Conservation (phyloP, 257 asterid species). For the Prunella vulgaris region DNA sequence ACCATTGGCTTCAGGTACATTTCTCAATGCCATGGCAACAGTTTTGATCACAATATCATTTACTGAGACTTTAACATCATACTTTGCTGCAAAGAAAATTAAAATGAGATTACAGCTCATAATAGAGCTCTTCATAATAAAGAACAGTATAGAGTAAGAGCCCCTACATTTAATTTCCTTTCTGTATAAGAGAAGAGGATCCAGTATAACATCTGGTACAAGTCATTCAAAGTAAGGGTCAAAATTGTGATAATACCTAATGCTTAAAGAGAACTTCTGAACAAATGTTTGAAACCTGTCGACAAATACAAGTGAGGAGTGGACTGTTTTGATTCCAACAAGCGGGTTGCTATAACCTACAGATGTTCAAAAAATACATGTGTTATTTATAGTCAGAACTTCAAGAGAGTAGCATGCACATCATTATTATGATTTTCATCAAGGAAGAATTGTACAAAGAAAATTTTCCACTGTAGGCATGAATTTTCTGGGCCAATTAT, state of each 20-base stretch:
- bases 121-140: conserved; percentile 18
- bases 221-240: conserved; percentile 27
- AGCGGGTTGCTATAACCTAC: conserved; percentile 91
- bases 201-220: conserved; percentile 80
- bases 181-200: conserved; percentile 89
- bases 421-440: background rate
- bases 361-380: conserved; percentile 15
- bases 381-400: conserved; percentile 3
- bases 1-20: conserved; percentile 98
- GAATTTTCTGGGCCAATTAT: background rate
- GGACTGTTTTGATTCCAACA: conserved; percentile 89
- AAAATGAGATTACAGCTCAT: conserved; percentile 23
- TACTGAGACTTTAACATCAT: conserved; percentile 87
- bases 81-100: conserved; percentile 53
- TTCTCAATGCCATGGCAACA: conserved; percentile 79
- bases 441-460: conserved; percentile 2
- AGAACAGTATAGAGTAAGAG: conserved; percentile 13
- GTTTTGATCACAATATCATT: conserved; percentile 94
- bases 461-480: background rate
- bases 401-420: background rate
- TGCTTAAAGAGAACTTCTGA: conserved; percentile 13
- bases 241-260: conserved; percentile 19
- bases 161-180: conserved; percentile 88
- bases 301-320: conserved; percentile 95
- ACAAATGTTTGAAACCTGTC: conserved; percentile 53